Percentiles rank a stretch among this genome's conserved stretches.
Conservation (phyloP, 163 green algal genomes). For the Scenedesmus sp. region DNA sequence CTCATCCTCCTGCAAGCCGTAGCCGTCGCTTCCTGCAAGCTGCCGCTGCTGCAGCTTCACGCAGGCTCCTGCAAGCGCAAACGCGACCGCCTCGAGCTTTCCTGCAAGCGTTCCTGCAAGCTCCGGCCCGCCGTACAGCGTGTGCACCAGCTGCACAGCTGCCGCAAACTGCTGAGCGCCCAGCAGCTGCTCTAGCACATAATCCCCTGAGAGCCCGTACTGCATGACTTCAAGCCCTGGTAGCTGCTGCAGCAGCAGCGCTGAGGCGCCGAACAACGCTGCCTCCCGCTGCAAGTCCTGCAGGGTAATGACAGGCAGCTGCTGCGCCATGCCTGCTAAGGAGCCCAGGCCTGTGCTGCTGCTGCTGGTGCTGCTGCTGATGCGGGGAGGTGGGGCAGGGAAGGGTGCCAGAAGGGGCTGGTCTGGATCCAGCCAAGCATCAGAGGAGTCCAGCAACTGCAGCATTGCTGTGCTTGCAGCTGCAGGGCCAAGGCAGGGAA, state of each 20-base stretch:
- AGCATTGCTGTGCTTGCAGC: constrained; percentile 57
- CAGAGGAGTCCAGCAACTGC: constrained; percentile 59
- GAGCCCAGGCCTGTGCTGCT: neutral
- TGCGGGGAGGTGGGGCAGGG: constrained; percentile 3
- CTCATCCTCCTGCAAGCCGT: neutral
- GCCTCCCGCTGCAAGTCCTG: constrained; percentile 59
- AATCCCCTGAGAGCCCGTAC: constrained; percentile 51
- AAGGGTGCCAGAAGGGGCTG: constrained; percentile 61
- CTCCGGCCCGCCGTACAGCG: constrained; percentile 43
- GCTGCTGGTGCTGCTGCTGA: constrained; percentile 19
- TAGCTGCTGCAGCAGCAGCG: constrained; percentile 54
- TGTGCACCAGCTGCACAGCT: constrained; percentile 61
- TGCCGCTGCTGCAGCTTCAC: constrained; percentile 56
- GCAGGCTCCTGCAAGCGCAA: constrained; percentile 54
- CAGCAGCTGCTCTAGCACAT: constrained; percentile 70
- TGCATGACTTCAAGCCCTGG: constrained; percentile 55
- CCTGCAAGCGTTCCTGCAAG: constrained; percentile 50
- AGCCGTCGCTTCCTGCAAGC: neutral
- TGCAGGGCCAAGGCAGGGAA: neutral
- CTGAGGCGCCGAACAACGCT: constrained; percentile 57
- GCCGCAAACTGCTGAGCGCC: constrained; percentile 60
- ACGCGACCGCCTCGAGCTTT: constrained; percentile 54
- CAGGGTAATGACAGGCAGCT: constrained; percentile 56
- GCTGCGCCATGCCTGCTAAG: neutral
- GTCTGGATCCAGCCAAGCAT: constrained; percentile 71